Conservation (phyloP, 495 filamentous ascomycete genomes). For the Daldinia grandis region DNA sequence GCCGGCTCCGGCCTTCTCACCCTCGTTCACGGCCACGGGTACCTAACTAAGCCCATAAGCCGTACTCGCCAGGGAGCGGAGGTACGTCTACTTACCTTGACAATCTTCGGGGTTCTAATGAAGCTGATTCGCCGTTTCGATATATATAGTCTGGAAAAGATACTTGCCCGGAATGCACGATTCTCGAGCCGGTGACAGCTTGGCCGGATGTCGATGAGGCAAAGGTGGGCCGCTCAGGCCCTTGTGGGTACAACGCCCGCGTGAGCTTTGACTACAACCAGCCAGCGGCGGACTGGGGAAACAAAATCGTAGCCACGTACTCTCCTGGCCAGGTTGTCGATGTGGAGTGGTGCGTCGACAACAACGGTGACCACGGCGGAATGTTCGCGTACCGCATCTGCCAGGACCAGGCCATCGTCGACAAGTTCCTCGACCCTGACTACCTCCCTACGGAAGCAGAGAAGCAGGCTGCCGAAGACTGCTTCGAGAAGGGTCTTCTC, state of each 20-base stretch:
- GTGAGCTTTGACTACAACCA: slow-evolving; percentile 65
- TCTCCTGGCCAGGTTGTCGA: slow-evolving; percentile 55
- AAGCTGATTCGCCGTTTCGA: slow-evolving; percentile 2
- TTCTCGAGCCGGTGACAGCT: slow-evolving; percentile 62
- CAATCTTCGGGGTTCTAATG: slow-evolving; percentile 2
- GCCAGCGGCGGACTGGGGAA: slow-evolving; percentile 56
- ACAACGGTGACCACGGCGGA: slow-evolving; percentile 68
- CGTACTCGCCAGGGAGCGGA: slow-evolving; percentile 58
- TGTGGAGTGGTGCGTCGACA: slow-evolving; percentile 66
- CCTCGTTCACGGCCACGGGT: slow-evolving; percentile 54
- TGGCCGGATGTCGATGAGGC: slow-evolving; percentile 61
- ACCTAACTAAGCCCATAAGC: slow-evolving; percentile 57
- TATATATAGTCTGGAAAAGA: slow-evolving; percentile 56
- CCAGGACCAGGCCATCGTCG: slow-evolving; percentile 60
- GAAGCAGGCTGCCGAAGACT: slow-evolving; percentile 65
- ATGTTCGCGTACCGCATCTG: slow-evolving; percentile 68
- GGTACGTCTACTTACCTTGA: slow-evolving; percentile 40
- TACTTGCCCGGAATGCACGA: slow-evolving; percentile 65
- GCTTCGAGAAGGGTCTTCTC: slow-evolving; percentile 60
- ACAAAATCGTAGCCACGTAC: slow-evolving; percentile 55
- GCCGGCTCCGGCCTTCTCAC: slow-evolving; percentile 30
- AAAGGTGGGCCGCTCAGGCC: slow-evolving; percentile 59
- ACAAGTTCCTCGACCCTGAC: slow-evolving; percentile 59
- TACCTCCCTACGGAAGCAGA: slow-evolving; percentile 62
- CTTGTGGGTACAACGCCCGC: slow-evolving; percentile 65